Evolutionary conservation across 1,284 basidiomycete genomes (phyloP).

Genomic region (Ustilago crameri): DNA sequence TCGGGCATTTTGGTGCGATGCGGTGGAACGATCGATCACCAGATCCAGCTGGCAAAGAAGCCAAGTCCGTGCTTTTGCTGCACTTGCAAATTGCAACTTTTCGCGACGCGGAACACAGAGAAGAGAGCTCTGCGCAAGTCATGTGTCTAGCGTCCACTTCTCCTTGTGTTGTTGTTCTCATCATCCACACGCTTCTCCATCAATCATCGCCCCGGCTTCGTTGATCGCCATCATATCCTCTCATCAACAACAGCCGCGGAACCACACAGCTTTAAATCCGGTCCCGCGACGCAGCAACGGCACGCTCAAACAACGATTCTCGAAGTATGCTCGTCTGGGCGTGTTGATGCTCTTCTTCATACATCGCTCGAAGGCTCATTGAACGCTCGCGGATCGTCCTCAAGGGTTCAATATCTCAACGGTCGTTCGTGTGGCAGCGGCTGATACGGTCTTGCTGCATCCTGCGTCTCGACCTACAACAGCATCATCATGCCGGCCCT

Average conservation of each 20-base stretch:
- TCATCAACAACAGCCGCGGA: constrained; percentile 1
- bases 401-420: too few relatives aligned
- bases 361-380: neutral
- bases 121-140: constrained; percentile 8
- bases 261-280: neutral
- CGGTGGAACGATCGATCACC: constrained; percentile 24
- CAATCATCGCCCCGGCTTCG: constrained; percentile 7
- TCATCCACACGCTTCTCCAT: neutral
- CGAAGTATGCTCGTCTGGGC: constrained; percentile 18
- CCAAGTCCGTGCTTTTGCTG: constrained; percentile 7
- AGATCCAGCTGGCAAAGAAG: neutral
- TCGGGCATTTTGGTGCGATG: constrained; percentile 15
- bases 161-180: constrained; percentile 16
- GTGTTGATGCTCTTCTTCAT: neutral
- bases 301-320: too few relatives aligned
- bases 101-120: constrained; percentile 19
- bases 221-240: neutral
- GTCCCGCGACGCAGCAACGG: too few relatives aligned
- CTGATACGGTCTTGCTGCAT: too few relatives aligned
- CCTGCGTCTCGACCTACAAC: too few relatives aligned
- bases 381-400: neutral
- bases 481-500: constrained; percentile 18
- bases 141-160: too few relatives aligned
- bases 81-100: constrained; percentile 18
- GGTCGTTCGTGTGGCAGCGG: too few relatives aligned